Percentiles rank a stretch among this genome's conserved stretches.
These are phyloP conservation scores for Eucommia ulmoides DNA, from an alignment of 257 asterid species.

Conservation along the genomic window DNA sequence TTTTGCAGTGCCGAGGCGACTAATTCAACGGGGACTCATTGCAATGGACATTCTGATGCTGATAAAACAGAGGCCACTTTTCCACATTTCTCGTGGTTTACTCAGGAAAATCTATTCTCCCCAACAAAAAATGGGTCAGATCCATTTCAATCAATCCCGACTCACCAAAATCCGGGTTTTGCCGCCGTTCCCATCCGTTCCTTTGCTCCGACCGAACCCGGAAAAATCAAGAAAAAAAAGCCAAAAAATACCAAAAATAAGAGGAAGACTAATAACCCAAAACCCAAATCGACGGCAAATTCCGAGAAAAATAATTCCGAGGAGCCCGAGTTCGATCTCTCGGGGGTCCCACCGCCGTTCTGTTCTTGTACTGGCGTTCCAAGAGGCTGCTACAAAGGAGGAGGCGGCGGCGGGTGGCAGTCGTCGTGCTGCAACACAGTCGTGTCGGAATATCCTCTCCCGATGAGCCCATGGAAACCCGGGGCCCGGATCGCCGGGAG, in stretches of 20 bases:
- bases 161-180: slow-evolving; percentile 12
- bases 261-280: not conserved
- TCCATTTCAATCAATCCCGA: slow-evolving; percentile 8
- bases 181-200: slow-evolving; percentile 32
- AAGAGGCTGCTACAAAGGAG: slow-evolving; percentile 24
- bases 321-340: slow-evolving; percentile 20
- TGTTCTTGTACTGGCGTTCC: slow-evolving; percentile 32
- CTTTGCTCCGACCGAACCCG: slow-evolving; percentile 12
- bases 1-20: not conserved
- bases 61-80: not conserved
- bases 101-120: not conserved
- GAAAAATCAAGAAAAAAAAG: slow-evolving; percentile 1
- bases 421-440: slow-evolving; percentile 26
- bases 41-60: not conserved
- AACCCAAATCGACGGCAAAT: slow-evolving; percentile 11
- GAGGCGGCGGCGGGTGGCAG: slow-evolving; percentile 32
- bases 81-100: slow-evolving; percentile 1
- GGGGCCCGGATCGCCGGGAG: slow-evolving; percentile 23
- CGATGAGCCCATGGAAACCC: slow-evolving; percentile 20
- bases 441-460: slow-evolving; percentile 29
- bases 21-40: not conserved
- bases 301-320: slow-evolving; percentile 8
- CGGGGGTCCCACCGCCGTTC: slow-evolving; percentile 23
- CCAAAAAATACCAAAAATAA: slow-evolving; percentile 9
- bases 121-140: not conserved